A percentile compares a stretch with the other conserved stretches of the same genome.
Evolutionary conservation across 1,284 basidiomycete species (phyloP).

Genomic region (Boletus smithii): DNA sequence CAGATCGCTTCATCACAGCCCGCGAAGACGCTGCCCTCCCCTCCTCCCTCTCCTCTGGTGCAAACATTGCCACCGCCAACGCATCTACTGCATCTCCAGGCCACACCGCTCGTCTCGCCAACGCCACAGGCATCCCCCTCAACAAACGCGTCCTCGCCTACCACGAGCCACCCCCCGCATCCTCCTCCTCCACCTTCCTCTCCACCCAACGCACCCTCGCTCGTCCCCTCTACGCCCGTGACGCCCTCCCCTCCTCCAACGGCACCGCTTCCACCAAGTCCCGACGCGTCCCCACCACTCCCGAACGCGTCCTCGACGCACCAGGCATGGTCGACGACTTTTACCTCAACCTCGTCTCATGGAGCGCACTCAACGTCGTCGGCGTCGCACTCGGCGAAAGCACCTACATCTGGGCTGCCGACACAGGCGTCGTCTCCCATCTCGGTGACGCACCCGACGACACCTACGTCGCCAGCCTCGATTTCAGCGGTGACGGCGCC

Average conservation of each 20-base stretch:
- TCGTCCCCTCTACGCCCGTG: slow-evolving; percentile 67
- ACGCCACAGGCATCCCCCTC: slow-evolving; percentile 68
- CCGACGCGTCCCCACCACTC: slow-evolving; percentile 79
- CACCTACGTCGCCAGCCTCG: slow-evolving; percentile 73
- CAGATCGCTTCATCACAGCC: slow-evolving; percentile 73
- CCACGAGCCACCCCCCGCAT: slow-evolving; percentile 69
- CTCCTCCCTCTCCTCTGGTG: slow-evolving; percentile 60
- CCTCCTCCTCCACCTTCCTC: slow-evolving; percentile 65
- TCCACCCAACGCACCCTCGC: slow-evolving; percentile 71
- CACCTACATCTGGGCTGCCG: slow-evolving; percentile 93
- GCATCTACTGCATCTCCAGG: slow-evolving; percentile 57
- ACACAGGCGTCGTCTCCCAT: slow-evolving; percentile 78
- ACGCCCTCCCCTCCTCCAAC: slow-evolving; percentile 58
- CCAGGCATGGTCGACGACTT: slow-evolving; percentile 96
- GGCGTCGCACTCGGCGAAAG: slow-evolving; percentile 83
- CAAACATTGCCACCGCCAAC: slow-evolving; percentile 41
- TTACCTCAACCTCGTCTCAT: slow-evolving; percentile 92
- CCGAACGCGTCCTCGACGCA: slow-evolving; percentile 91
- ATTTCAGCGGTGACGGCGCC: slow-evolving; percentile 85
- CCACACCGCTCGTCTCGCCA: slow-evolving; percentile 71
- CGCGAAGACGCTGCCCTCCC: slow-evolving; percentile 58
- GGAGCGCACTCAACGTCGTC: slow-evolving; percentile 84
- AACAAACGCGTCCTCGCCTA: slow-evolving; percentile 76
- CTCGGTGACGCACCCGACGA: slow-evolving; percentile 76
- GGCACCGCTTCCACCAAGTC: slow-evolving; percentile 61